These are phyloP conservation scores for Mortierella sp. DNA, from an alignment of 371 early-diverging fungal genomes.

Conservation along the genomic window DNA sequence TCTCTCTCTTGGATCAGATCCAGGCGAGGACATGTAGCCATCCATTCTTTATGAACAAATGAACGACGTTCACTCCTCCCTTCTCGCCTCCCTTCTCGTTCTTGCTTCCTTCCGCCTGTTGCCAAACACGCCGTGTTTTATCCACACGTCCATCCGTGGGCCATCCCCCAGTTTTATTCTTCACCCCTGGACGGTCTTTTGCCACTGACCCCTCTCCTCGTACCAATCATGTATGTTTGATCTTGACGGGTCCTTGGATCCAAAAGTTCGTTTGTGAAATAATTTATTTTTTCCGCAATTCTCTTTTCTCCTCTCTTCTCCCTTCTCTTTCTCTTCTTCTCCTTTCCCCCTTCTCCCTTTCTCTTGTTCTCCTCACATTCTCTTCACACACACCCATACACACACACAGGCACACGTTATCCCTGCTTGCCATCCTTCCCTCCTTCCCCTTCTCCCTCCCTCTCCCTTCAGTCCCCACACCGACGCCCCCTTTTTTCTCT, in stretches of 20 bases:
- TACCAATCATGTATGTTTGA: background rate
- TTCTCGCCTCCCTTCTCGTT: background rate
- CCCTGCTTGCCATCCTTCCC: background rate
- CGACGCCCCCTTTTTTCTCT: too few species aligned
- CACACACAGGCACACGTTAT: background rate
- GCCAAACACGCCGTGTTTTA: too few species aligned
- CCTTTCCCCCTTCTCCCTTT: background rate
- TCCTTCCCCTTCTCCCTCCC: background rate
- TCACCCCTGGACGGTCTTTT: background rate
- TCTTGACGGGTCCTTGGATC: background rate
- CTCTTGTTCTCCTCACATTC: background rate
- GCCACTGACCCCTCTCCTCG: background rate
- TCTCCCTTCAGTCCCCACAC: background rate
- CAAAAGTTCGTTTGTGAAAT: background rate
- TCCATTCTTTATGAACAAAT: too few species aligned
- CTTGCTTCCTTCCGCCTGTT: too few species aligned
- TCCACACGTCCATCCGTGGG: background rate
- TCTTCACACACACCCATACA: background rate
- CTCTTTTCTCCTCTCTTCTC: background rate
- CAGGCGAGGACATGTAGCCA: background rate
- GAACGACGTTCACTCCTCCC: background rate
- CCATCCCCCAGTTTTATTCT: background rate
- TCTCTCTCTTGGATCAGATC: background rate
- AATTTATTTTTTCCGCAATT: background rate
- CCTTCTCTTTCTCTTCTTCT: background rate